These are phyloP conservation scores for Cladosporium austrohemisphaericum DNA, from an alignment of 2,329 filamentous ascomycete species.

Conservation along the genomic window DNA sequence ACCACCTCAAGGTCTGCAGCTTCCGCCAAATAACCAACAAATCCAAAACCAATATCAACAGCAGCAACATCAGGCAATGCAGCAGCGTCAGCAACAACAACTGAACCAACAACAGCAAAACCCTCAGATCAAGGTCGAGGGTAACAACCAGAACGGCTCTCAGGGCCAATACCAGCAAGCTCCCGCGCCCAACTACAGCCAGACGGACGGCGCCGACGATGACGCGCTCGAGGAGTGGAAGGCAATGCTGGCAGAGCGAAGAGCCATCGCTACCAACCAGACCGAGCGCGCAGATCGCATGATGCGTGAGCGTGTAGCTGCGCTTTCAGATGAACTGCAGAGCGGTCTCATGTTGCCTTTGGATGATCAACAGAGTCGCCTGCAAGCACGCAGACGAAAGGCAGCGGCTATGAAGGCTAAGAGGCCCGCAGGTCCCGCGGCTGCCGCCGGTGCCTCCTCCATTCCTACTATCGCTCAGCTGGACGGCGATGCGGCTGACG, in stretches of 20 bases:
- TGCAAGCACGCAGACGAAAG: constrained; percentile 8
- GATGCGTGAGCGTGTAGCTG: constrained; percentile 65
- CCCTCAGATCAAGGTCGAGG: constrained; percentile 36
- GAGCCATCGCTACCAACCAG: constrained; percentile 50
- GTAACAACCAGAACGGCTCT: constrained; percentile 25
- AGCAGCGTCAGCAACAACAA: constrained; percentile 36
- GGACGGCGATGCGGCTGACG: constrained; percentile 57
- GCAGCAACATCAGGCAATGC: constrained; percentile 36
- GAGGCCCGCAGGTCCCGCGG: neutral
- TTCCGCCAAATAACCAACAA: constrained; percentile 32
- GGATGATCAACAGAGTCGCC: constrained; percentile 39
- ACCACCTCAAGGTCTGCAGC: constrained; percentile 34
- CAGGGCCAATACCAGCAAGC: constrained; percentile 37
- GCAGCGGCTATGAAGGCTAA: constrained; percentile 9
- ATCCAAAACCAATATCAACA: constrained; percentile 22
- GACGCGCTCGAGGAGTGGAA: constrained; percentile 54
- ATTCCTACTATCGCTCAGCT: constrained; percentile 39
- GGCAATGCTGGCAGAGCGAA: constrained; percentile 57
- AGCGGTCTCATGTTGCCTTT: constrained; percentile 74
- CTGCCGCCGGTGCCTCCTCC: neutral
- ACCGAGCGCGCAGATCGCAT: constrained; percentile 61
- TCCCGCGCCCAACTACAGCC: constrained; percentile 37
- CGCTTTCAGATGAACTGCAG: constrained; percentile 65
- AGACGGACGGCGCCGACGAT: constrained; percentile 32
- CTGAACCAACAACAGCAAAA: constrained; percentile 28